phyloP scores from a whole-genome alignment of 176 grass and related monocot genomes.

The Pharus latifolius region DNA sequence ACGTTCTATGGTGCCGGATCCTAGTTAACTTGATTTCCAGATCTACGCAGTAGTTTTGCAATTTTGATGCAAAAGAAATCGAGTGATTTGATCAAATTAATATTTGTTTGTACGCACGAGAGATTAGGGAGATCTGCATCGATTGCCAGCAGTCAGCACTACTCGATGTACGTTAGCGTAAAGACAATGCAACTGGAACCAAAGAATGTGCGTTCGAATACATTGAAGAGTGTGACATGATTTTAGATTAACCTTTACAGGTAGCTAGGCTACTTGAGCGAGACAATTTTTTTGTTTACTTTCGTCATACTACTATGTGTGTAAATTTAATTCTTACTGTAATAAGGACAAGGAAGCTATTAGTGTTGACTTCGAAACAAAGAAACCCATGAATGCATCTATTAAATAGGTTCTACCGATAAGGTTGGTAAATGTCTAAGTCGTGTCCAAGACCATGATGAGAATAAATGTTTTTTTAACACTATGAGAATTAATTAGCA shows the following conservation, averaged over 20 bases:
- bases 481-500: too few relatives aligned
- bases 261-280: too few relatives aligned
- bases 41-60: too few relatives aligned
- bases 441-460: not conserved
- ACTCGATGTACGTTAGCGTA: slow-evolving; percentile 11
- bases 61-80: too few relatives aligned
- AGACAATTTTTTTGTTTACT: not conserved
- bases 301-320: not conserved
- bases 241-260: too few relatives aligned
- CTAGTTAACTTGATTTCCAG: too few relatives aligned
- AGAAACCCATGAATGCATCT: slow-evolving; percentile 7
- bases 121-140: slow-evolving; percentile 2
- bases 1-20: slow-evolving; percentile 35
- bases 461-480: too few relatives aligned
- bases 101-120: not conserved
- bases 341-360: too few relatives aligned
- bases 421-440: not conserved
- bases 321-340: not conserved
- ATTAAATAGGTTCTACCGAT: not conserved
- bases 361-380: slow-evolving; percentile 4
- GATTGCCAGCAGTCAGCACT: not conserved
- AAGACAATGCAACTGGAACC: slow-evolving; percentile 17
- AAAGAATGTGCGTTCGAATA: slow-evolving; percentile 16
- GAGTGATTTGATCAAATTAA: not conserved
- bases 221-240: slow-evolving; percentile 12